phyloP scores from a whole-genome alignment of 2,329 filamentous ascomycete genomes.

The Fusarium sp. region DNA sequence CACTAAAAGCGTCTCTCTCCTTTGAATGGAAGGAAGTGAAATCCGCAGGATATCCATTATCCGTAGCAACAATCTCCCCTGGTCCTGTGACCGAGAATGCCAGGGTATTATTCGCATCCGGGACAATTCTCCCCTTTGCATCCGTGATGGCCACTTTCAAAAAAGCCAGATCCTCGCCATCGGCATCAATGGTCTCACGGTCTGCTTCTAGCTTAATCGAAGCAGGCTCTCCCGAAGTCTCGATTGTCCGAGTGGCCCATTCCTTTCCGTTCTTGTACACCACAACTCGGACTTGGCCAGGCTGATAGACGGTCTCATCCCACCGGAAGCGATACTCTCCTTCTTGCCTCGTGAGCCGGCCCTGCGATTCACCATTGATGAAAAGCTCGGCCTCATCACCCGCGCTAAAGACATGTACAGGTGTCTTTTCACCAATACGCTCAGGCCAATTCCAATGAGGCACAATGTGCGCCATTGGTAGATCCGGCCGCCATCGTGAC shows the following conservation, averaged over 20 bases:
- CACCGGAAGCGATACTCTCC: neutral
- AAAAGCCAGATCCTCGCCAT: neutral
- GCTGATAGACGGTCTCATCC: neutral
- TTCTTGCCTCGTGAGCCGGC: neutral
- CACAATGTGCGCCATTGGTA: neutral
- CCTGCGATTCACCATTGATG: neutral
- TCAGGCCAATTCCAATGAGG: neutral
- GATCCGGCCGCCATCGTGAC: neutral
- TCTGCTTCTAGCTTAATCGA: neutral
- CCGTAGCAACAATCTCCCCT: constrained; percentile 14
- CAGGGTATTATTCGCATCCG: neutral
- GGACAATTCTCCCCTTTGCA: neutral
- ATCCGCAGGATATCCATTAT: constrained; percentile 14
- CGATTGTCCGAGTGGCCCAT: neutral
- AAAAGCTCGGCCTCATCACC: neutral
- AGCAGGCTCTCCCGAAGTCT: neutral
- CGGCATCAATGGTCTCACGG: neutral
- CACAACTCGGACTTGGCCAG: neutral
- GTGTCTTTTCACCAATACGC: neutral
- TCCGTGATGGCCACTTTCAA: neutral
- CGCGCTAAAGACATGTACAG: neutral
- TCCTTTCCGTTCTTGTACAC: neutral
- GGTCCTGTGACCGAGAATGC: constrained; percentile 9
- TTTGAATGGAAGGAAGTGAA: constrained; percentile 9
- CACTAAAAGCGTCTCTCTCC: constrained; percentile 4